phyloP scores from a whole-genome alignment of 345 rosid genomes.

The Carallia pectinifolia region DNA sequence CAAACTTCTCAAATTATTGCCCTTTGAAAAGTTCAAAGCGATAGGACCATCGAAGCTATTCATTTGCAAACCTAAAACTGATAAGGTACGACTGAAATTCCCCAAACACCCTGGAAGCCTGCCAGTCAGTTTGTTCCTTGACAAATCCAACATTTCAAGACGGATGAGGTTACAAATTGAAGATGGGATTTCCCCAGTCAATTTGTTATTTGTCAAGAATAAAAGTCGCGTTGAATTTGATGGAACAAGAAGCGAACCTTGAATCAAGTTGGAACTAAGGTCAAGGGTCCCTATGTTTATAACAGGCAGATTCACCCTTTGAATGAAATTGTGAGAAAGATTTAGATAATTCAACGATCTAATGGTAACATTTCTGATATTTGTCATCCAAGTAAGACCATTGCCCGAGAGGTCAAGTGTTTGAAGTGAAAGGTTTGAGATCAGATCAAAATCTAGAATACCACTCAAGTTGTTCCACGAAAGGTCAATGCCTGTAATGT shows the following conservation, averaged over 20 bases:
- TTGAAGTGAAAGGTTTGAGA: not conserved
- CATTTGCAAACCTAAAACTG: slow-evolving; percentile 1
- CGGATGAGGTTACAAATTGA: slow-evolving; percentile 14
- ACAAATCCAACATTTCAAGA: slow-evolving; percentile 8
- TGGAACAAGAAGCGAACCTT: slow-evolving; percentile 15
- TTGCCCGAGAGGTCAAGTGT: slow-evolving; percentile 7
- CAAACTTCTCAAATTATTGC: not conserved
- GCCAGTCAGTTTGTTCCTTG: slow-evolving; percentile 15
- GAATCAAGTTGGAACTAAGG: slow-evolving; percentile 14
- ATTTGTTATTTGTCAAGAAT: not conserved
- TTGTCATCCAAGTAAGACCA: not conserved
- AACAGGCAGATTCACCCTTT: slow-evolving; percentile 1
- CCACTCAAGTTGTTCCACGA: not conserved
- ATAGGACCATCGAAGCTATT: slow-evolving; percentile 22
- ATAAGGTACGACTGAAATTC: slow-evolving; percentile 12
- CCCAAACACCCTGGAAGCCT: slow-evolving; percentile 21
- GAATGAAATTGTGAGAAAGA: slow-evolving; percentile 15
- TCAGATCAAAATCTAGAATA: slow-evolving; percentile 5
- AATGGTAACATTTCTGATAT: not conserved
- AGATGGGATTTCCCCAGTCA: slow-evolving; percentile 15
- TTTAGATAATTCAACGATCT: no score
- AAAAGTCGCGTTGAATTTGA: not conserved
- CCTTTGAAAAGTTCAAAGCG: slow-evolving; percentile 4
- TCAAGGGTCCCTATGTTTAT: slow-evolving; percentile 11
- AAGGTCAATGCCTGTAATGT: not conserved